phyloP scores from a whole-genome alignment of 768 basidiomycete species.

The Podaxis sp. region DNA sequence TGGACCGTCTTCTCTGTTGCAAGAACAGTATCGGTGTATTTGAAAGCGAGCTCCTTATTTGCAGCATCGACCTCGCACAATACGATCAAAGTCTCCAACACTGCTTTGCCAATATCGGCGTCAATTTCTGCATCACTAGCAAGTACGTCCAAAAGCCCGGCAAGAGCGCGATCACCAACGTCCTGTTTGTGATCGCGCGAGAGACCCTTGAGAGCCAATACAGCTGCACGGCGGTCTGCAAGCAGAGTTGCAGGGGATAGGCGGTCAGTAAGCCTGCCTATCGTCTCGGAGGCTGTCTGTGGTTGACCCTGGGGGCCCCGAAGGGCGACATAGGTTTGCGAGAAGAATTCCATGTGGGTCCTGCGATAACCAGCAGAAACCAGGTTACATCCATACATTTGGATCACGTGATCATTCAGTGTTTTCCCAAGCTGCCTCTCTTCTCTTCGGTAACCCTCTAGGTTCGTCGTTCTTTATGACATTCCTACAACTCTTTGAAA shows the following conservation, averaged over 20 bases:
- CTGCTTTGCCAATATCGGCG: slow-evolving; percentile 87
- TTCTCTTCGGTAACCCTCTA: not conserved
- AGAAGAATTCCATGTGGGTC: slow-evolving; percentile 73
- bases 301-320: slow-evolving; percentile 80
- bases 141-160: slow-evolving; percentile 75
- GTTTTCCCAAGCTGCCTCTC: not conserved
- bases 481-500: not conserved
- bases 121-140: slow-evolving; percentile 89
- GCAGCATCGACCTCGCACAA: slow-evolving; percentile 75
- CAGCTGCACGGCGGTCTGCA: slow-evolving; percentile 88
- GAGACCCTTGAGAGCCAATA: slow-evolving; percentile 92
- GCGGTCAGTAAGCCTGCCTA: slow-evolving; percentile 82
- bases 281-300: slow-evolving; percentile 82
- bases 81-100: slow-evolving; percentile 81
- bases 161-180: slow-evolving; percentile 74
- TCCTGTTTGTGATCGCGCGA: slow-evolving; percentile 88
- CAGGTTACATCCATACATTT: not conserved
- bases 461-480: not conserved
- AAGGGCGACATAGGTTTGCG: slow-evolving; percentile 80
- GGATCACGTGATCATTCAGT: not conserved
- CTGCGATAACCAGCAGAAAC: not conserved
- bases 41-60: slow-evolving; percentile 70
- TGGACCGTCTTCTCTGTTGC: slow-evolving; percentile 68
- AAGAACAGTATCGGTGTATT: slow-evolving; percentile 79
- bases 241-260: slow-evolving; percentile 87